Evolutionary conservation across 2,329 filamentous ascomycete species (phyloP).

Genomic region (Phialophora chinensis): DNA sequence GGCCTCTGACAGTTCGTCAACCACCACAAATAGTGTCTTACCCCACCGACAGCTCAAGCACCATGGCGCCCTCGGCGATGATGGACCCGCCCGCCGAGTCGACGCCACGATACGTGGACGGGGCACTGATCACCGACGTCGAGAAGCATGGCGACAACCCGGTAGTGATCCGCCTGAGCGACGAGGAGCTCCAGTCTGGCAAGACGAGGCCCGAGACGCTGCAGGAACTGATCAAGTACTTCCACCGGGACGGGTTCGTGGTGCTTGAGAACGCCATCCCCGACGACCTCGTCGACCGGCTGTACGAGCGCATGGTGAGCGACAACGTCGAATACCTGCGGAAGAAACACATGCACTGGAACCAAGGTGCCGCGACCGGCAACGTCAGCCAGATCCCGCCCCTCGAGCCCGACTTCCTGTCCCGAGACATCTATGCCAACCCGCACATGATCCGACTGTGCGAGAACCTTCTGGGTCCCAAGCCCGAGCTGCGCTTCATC

Average conservation of each 20-base stretch:
- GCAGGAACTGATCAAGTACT: constrained; percentile 30
- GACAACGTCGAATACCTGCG: constrained; percentile 39
- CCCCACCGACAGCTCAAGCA: neutral
- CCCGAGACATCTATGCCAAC: constrained; percentile 47
- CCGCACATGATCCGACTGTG: constrained; percentile 45
- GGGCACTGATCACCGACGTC: constrained; percentile 24
- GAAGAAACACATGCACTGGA: constrained; percentile 44
- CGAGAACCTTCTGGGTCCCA: constrained; percentile 46
- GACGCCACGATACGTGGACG: constrained; percentile 21
- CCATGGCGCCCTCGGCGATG: constrained; percentile 23
- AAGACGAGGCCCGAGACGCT: constrained; percentile 25
- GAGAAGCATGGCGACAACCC: constrained; percentile 31
- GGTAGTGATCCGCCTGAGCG: constrained; percentile 23
- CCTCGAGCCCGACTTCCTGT: constrained; percentile 43
- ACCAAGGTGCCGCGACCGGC: constrained; percentile 43
- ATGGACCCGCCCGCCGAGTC: neutral
- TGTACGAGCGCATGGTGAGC: constrained; percentile 64
- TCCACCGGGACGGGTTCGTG: constrained; percentile 47
- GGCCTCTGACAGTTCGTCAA: neutral
- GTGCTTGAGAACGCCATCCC: constrained; percentile 47
- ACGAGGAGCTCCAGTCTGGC: constrained; percentile 28
- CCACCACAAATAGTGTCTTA: neutral
- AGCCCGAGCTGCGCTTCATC: constrained; percentile 46
- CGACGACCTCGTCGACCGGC: constrained; percentile 43
- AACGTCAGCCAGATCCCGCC: constrained; percentile 52